Conservation (phyloP, 1,139 yeast species). For the Yamadazyma aaseri region DNA sequence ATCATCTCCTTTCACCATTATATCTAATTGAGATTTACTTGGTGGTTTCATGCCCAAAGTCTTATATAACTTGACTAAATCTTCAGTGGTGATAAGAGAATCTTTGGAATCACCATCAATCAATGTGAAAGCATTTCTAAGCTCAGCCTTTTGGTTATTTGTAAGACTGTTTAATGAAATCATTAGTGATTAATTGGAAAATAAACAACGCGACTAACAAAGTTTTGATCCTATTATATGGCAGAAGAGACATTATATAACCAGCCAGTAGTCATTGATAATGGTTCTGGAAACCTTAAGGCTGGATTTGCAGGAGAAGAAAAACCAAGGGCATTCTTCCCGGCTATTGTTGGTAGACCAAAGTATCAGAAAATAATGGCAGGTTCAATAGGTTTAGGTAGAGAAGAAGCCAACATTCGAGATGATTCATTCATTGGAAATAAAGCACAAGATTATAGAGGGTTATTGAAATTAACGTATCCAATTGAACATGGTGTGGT, state of each 20-base stretch:
- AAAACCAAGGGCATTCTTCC: slow-evolving; percentile 57
- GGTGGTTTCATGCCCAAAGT: slow-evolving; percentile 47
- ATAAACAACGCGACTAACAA: slow-evolving; percentile 2
- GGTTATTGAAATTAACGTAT: slow-evolving; percentile 64
- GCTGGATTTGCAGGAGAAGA: slow-evolving; percentile 96
- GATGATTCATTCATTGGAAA: slow-evolving; percentile 63
- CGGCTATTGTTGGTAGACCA: slow-evolving; percentile 70
- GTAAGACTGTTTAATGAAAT: slow-evolving; percentile 40
- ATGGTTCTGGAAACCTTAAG: slow-evolving; percentile 86
- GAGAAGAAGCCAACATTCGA: slow-evolving; percentile 14
- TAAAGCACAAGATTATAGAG: slow-evolving; percentile 71
- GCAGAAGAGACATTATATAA: slow-evolving; percentile 41
- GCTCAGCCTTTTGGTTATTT: slow-evolving; percentile 41
- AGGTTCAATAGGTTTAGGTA: slow-evolving; percentile 42
- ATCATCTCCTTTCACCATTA: slow-evolving; percentile 42
- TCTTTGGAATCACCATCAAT: slow-evolving; percentile 84
- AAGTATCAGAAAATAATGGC: slow-evolving; percentile 87
- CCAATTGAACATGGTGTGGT: slow-evolving; percentile 84
- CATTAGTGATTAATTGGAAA: slow-evolving; percentile 16
- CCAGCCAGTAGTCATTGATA: slow-evolving; percentile 90
- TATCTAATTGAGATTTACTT: slow-evolving; percentile 38
- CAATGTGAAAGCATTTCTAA: slow-evolving; percentile 51
- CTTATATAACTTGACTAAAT: slow-evolving; percentile 56
- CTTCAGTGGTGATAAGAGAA: slow-evolving; percentile 59
- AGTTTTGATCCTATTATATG: background rate